These are phyloP conservation scores for Suillus hirtellus DNA, from an alignment of 768 basidiomycete species.

Conservation along the genomic window DNA sequence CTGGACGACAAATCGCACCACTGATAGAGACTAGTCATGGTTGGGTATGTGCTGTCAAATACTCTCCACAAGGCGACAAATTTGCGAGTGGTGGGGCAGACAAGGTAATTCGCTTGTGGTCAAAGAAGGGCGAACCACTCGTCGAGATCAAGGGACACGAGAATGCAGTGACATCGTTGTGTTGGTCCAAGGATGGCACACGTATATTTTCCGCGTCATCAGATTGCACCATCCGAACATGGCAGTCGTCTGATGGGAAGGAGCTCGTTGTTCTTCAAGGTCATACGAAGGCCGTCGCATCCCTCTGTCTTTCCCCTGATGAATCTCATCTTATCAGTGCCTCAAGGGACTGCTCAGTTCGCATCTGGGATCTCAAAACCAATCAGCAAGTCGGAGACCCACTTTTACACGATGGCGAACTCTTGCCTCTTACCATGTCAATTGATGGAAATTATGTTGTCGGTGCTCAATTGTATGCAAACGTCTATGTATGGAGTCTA, in stretches of 20 bases:
- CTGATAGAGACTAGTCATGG: not conserved
- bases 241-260: not conserved
- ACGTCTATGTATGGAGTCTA: not conserved
- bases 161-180: not conserved
- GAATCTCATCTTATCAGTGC: not conserved
- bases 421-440: not conserved
- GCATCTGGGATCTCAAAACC: not conserved
- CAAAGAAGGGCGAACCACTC: not conserved
- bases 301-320: not conserved
- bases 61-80: constrained; percentile 1
- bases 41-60: constrained; percentile 1
- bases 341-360: constrained; percentile 4
- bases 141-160: not conserved
- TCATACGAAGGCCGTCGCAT: not conserved
- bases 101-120: not conserved
- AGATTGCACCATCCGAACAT: not conserved
- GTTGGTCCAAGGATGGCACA: not conserved
- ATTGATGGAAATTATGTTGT: constrained; percentile 1
- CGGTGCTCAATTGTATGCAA: constrained; percentile 1
- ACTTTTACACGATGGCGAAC: constrained; percentile 1
- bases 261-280: not conserved
- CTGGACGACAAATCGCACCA: not conserved
- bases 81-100: not conserved
- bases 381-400: not conserved
- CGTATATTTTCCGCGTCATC: not conserved